A percentile compares a stretch with the other conserved stretches of the same genome.
phyloP scores from a whole-genome alignment of 495 filamentous ascomycete species.

The Penicillium herquei region DNA sequence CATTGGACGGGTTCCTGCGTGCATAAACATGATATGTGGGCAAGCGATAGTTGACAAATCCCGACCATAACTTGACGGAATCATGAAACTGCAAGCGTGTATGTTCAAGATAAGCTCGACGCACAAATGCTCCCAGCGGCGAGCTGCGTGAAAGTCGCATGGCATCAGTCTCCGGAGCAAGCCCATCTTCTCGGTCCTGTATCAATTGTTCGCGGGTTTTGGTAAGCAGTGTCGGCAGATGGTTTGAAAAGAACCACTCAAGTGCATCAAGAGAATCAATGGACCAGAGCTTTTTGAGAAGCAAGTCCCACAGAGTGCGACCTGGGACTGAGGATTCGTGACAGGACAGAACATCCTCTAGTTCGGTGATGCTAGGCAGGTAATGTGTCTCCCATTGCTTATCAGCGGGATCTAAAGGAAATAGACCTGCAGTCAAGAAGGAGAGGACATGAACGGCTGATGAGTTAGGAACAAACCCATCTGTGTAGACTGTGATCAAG shows the following conservation, averaged over 20 bases:
- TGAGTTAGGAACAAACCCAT: constrained; percentile 68
- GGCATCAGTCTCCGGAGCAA: constrained; percentile 38
- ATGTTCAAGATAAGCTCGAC: constrained; percentile 76
- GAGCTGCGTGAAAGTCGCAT: constrained; percentile 64
- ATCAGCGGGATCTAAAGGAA: constrained; percentile 46
- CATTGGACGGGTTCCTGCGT: constrained; percentile 60
- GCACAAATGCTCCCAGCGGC: constrained; percentile 80
- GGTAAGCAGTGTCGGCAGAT: constrained; percentile 52
- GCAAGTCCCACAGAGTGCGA: constrained; percentile 77
- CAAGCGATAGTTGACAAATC: constrained; percentile 74
- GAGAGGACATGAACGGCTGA: constrained; percentile 80
- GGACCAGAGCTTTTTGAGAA: constrained; percentile 80
- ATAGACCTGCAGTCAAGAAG: constrained; percentile 75
- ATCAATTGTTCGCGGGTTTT: constrained; percentile 58
- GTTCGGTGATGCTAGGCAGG: constrained; percentile 60
- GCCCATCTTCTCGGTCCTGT: constrained; percentile 49
- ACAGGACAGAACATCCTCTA: constrained; percentile 60
- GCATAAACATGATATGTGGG: constrained; percentile 71
- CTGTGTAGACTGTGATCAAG: constrained; percentile 76
- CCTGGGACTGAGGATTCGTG: constrained; percentile 71
- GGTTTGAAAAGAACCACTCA: constrained; percentile 61
- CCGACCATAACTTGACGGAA: constrained; percentile 71
- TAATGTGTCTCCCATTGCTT: constrained; percentile 43
- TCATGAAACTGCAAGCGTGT: constrained; percentile 76
- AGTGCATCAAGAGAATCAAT: constrained; percentile 78